Evolutionary conservation across 2,329 filamentous ascomycete species (phyloP), one percentile per base, ranked within the genome.

Genomic region (Blastomyces parvus): DNA sequence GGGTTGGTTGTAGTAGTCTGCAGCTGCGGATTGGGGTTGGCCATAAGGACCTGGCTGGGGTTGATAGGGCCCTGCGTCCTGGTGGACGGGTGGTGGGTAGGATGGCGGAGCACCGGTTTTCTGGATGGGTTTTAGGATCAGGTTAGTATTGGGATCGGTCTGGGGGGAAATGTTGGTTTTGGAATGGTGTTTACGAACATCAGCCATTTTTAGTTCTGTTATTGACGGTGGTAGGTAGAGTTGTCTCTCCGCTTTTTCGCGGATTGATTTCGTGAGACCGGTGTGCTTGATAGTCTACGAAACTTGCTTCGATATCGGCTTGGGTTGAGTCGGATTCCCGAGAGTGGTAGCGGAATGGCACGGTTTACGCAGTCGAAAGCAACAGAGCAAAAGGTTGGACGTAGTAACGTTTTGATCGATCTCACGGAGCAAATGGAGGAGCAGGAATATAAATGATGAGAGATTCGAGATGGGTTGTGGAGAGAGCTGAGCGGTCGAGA

Each of bases 21-120:
- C 48, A 19, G 59, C 59, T 30, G 44, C 46, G 59, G 70, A 67
- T 52, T 70, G 68, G 22, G 70, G 68, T 60, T 67, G 65, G 5
- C 60, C 61, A 59, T 67, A 66, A 44, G 62, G 61, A 42, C 59
- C 56, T 27, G 62, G 53, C 8, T 50, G 40, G 27, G 62, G 64
- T n/a, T 8, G 7, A 64, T 72, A 72, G 22, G 70, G 67, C 52
- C 70, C 71, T n/a, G 69, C 69, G 62, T 75, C 71, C 59, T 69
- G 67, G 66, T 76, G 71, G 67, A 68, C 66, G 2, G 72, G 71
- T 8, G 70, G 65, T 13, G 74, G 74, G 65, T 77, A 77, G 38
- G 74, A 71, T n/a, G 75, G 75, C 19, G 75, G 75, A 46, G 74
- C 71, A 40, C 70, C 70, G 62, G 69, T 71, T 72, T 75, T 36